Evolutionary conservation across 176 grass and related monocot genomes (phyloP).

Genomic region (Oropetium thomaeum): DNA sequence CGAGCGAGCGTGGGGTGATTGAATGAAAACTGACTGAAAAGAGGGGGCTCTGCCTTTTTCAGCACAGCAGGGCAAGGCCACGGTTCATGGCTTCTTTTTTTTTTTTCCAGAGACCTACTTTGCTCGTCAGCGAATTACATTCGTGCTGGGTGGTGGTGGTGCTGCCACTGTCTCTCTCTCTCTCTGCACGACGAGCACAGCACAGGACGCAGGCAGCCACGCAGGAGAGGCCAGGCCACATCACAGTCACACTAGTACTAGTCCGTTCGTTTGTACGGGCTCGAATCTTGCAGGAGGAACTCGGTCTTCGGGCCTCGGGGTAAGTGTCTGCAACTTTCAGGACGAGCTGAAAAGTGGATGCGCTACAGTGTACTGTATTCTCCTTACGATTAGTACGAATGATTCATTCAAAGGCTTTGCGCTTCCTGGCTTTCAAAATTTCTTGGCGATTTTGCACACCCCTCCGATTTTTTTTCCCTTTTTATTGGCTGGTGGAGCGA

Average conservation of each 20-base stretch:
- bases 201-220: background rate
- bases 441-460: background rate
- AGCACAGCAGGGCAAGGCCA: constrained; percentile 5
- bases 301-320: too few species aligned
- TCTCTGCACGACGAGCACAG: background rate
- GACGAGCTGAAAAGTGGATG: background rate
- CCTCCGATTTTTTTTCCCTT: too few species aligned
- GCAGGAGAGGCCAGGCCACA: background rate
- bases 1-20: background rate
- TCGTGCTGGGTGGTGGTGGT: background rate
- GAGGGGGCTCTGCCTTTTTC: background rate
- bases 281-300: background rate
- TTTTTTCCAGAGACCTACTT: background rate
- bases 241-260: too few species aligned
- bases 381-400: too few species aligned
- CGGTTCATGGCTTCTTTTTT: constrained; percentile 25
- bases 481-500: background rate
- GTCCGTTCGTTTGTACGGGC: background rate
- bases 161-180: too few species aligned
- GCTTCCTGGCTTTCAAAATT: background rate
- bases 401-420: background rate
- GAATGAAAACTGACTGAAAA: background rate
- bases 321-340: background rate
- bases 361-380: too few species aligned
- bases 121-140: constrained; percentile 9